These are phyloP conservation scores for Escovopsis sp. DNA, from an alignment of 2,329 filamentous ascomycete genomes.

Conservation along the genomic window DNA sequence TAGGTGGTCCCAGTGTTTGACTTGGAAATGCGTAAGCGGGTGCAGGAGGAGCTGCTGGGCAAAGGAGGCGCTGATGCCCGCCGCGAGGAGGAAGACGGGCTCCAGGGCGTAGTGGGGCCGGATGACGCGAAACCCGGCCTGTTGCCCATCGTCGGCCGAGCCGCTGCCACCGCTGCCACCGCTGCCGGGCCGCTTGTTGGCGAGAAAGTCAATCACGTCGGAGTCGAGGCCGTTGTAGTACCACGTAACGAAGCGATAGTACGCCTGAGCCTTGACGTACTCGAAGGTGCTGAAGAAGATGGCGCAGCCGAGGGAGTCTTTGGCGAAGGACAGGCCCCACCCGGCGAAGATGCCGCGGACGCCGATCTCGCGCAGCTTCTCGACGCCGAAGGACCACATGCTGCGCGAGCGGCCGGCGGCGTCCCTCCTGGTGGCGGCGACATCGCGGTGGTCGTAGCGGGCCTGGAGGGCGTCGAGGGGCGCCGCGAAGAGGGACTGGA, in stretches of 20 bases:
- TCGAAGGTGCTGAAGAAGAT: conserved; percentile 65
- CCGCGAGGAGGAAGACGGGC: conserved; percentile 53
- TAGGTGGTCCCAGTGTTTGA: conserved; percentile 56
- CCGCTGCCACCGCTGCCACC: too few species aligned
- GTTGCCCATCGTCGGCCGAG: conserved; percentile 12
- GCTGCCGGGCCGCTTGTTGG: conserved; percentile 27
- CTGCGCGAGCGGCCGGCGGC: conserved; percentile 33
- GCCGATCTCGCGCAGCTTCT: conserved; percentile 54
- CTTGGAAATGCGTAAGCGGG: conserved; percentile 54
- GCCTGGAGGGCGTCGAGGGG: conserved; percentile 64
- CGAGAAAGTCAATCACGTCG: conserved; percentile 34
- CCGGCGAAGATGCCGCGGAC: conserved; percentile 58
- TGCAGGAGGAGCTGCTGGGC: conserved; percentile 56
- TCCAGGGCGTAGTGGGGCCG: conserved; percentile 62
- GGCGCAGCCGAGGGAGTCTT: conserved; percentile 54
- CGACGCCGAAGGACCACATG: conserved; percentile 57
- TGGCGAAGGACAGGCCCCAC: conserved; percentile 51
- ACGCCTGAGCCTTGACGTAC: conserved; percentile 55
- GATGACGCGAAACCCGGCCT: conserved; percentile 34
- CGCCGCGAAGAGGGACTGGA: conserved; percentile 59
- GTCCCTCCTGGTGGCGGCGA: conserved; percentile 22
- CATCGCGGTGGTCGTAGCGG: conserved; percentile 45
- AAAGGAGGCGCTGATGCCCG: conserved; percentile 53
- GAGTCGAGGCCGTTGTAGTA: conserved; percentile 48
- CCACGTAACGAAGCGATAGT: conserved; percentile 55